These are phyloP conservation scores for Solanum tarapatanum DNA, from an alignment of 257 asterid species.

Conservation along the genomic window DNA sequence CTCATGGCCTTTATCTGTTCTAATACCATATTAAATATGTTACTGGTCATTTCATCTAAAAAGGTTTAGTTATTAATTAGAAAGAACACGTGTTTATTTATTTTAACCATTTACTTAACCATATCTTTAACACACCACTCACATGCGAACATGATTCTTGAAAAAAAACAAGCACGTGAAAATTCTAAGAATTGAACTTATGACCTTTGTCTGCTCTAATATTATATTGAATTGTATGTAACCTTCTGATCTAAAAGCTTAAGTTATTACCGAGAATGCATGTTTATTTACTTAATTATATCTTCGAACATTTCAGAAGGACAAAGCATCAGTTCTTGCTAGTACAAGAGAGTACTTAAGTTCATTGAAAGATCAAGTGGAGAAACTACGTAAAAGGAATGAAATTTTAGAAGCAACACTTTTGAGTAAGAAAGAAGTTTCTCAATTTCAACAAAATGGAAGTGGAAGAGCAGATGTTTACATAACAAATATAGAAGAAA, in stretches of 20 bases:
- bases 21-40: not conserved
- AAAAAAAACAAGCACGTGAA: not conserved
- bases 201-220: not conserved
- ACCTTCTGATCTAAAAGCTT: not conserved
- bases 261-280: not conserved
- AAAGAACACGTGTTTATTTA: not conserved
- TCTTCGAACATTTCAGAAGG: conserved; percentile 34
- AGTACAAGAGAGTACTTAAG: conserved; percentile 45
- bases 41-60: not conserved
- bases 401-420: conserved; percentile 34
- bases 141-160: not conserved
- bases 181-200: not conserved
- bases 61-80: not conserved
- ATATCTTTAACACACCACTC: not conserved
- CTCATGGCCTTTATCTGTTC: rapidly evolving
- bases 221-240: too few species aligned
- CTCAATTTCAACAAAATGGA: not conserved
- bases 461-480: conserved; percentile 24
- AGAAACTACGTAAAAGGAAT: conserved; percentile 31
- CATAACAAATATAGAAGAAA: conserved; percentile 19
- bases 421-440: not conserved
- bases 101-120: not conserved
- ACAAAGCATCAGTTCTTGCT: conserved; percentile 68
- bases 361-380: conserved; percentile 44
- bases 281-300: not conserved